Evolutionary conservation across 2,329 filamentous ascomycete species (phyloP), one percentile per base, ranked within the genome.

Genomic region (Chrysosphaeria jannelii): DNA sequence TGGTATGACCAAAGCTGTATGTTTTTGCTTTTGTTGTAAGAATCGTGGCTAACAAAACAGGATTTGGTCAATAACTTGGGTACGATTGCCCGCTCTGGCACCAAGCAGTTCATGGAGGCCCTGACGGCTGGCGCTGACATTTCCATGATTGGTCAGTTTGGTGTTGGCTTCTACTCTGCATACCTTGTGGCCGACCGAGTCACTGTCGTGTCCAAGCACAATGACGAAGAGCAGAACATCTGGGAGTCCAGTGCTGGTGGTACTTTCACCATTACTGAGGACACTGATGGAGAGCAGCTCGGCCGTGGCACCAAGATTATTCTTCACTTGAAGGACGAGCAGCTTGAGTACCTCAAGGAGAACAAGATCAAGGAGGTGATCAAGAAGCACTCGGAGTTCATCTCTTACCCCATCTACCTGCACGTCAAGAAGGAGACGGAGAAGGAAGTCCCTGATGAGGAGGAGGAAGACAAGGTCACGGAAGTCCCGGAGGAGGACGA

Each of bases 381-480:
- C 62, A 93, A 93, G 78, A 97, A 97, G 75, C 85, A 97, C 72
- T 93, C 85, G 46, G 85, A 97, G 60, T 97, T 97, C 65, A 97
- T 97, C 60, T 93, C 85, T 24, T 97, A 97, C 65, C 85, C 85
- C 45, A 97, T 97, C 70, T 97, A 91, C 65, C 81, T 97, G 37
- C 85, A 97, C 58, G 79, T 97, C 44, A 53, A 72, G 49, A 97
- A 97, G 72, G 85, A 97, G 74, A 79, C 69, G 35, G 85, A 97
- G 74, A 91, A 63, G 42, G 85, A 97, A 61, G 78, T 93, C 33
- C 81, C 81, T 33, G 85, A 93, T 46, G 81, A 93, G 60, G 78
- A 89, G 24, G 74, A 64, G 22, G 60, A 66, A 39, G n/a, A n/a
- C n/a, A n/a, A 7, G 7, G 16, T n/a, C 16, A 63, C 63, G 40